Conservation (phyloP, 768 basidiomycete genomes). For the Phlegmacium glaucopus region DNA sequence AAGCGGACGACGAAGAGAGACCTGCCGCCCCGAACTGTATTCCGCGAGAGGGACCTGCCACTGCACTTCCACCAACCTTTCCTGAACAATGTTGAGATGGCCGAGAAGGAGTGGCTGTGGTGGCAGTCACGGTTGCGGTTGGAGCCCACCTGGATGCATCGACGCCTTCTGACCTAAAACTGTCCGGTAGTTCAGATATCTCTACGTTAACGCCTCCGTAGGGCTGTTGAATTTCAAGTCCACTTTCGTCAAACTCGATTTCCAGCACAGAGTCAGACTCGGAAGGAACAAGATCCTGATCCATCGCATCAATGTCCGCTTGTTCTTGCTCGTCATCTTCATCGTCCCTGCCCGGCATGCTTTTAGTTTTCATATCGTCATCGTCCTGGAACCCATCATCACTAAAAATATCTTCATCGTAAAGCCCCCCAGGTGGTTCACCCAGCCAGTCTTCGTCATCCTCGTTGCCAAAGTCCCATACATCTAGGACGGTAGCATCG, state of each 20-base stretch:
- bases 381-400: slow-evolving; percentile 50
- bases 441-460: slow-evolving; percentile 80
- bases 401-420: slow-evolving; percentile 65
- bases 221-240: background rate
- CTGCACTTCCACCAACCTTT: slow-evolving; percentile 1
- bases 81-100: slow-evolving; percentile 8
- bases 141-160: slow-evolving; percentile 32
- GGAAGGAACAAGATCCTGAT: slow-evolving; percentile 54
- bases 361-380: slow-evolving; percentile 21
- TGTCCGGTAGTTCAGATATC: slow-evolving; percentile 9
- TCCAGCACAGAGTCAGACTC: slow-evolving; percentile 38
- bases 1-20: slow-evolving; percentile 5
- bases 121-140: slow-evolving; percentile 8
- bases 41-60: slow-evolving; percentile 8
- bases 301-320: slow-evolving; percentile 69
- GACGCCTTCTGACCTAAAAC: slow-evolving; percentile 23
- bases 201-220: slow-evolving; percentile 7
- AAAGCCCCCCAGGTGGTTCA: slow-evolving; percentile 70
- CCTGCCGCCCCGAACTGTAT: slow-evolving; percentile 2
- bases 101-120: slow-evolving; percentile 11
- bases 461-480: slow-evolving; percentile 86
- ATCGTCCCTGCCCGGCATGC: slow-evolving; percentile 6
- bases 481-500: slow-evolving; percentile 76
- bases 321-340: slow-evolving; percentile 49
- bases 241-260: slow-evolving; percentile 12